Evolutionary conservation across 345 rosid genomes (phyloP).

Genomic region (Psidium guajava): DNA sequence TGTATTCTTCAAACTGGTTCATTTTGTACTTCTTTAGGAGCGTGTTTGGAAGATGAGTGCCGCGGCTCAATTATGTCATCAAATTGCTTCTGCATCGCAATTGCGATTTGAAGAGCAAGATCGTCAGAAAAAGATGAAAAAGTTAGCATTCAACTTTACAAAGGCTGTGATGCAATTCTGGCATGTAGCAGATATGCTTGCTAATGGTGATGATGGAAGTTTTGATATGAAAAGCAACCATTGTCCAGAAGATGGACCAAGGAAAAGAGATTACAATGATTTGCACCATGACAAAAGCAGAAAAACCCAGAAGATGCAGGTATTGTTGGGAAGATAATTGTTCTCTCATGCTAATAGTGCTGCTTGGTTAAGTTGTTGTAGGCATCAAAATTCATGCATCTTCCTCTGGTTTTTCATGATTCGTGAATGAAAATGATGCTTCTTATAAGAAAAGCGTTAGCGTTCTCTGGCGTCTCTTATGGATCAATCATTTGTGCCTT

Average conservation of each 20-base stretch:
- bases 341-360: not conserved
- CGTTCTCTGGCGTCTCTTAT: not conserved
- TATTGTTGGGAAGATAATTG: not conserved
- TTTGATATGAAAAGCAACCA: constrained; percentile 10
- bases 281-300: constrained; percentile 15
- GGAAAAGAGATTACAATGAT: constrained; percentile 11
- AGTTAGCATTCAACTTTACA: constrained; percentile 53
- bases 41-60: constrained; percentile 97
- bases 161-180: constrained; percentile 86
- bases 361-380: not conserved
- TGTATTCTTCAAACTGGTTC: not conserved
- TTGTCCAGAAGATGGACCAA: constrained; percentile 9
- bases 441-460: not conserved
- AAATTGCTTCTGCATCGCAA: constrained; percentile 53
- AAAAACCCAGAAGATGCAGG: constrained; percentile 19
- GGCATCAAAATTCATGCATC: not conserved
- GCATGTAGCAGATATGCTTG: constrained; percentile 50
- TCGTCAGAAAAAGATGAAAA: constrained; percentile 40
- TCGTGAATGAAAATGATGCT: not conserved
- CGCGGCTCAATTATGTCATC: constrained; percentile 83
- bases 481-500: not conserved
- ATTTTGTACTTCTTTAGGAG: constrained; percentile 40
- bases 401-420: not conserved
- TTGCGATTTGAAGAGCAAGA: constrained; percentile 46
- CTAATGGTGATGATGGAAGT: constrained; percentile 21